These are phyloP conservation scores for Phaffia tasmanica DNA, from an alignment of 768 basidiomycete species.

Conservation along the genomic window DNA sequence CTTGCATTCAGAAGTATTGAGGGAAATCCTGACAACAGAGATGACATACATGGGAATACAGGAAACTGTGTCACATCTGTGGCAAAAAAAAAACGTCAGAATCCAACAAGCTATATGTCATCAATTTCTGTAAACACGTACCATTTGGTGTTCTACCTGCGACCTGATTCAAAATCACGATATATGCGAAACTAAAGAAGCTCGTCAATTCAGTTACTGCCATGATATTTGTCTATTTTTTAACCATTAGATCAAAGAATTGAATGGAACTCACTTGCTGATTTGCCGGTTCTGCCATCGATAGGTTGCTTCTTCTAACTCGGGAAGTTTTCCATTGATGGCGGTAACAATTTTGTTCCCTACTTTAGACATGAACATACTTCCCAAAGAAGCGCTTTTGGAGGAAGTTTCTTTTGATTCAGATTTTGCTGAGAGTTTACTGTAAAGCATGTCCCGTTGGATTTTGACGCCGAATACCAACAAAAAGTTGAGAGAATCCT, in stretches of 20 bases:
- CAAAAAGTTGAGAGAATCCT: conserved; percentile 75
- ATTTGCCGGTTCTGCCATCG: conserved; percentile 85
- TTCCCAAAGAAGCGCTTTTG: conserved; percentile 42
- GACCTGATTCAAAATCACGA: conserved; percentile 78
- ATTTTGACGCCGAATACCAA: conserved; percentile 65
- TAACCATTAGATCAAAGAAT: background rate
- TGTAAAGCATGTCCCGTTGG: conserved; percentile 44
- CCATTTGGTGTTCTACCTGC: conserved; percentile 84
- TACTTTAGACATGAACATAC: conserved; percentile 35
- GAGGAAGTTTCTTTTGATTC: conserved; percentile 48
- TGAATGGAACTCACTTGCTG: conserved; percentile 56
- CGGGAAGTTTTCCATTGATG: conserved; percentile 30
- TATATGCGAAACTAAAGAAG: conserved; percentile 61
- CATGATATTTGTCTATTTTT: too few relatives aligned
- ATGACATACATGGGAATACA: conserved; percentile 54
- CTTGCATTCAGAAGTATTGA: background rate
- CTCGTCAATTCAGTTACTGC: background rate
- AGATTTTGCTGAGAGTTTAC: conserved; percentile 39
- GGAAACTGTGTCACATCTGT: conserved; percentile 81
- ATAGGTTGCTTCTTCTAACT: conserved; percentile 38
- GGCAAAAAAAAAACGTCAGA: conserved; percentile 6
- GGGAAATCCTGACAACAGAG: too few relatives aligned
- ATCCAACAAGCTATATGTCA: background rate
- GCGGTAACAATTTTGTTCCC: conserved; percentile 29
- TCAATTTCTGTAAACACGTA: conserved; percentile 16